phyloP scores from a whole-genome alignment of 2,329 filamentous ascomycete genomes.

The Colletotrichum endophyticum region DNA sequence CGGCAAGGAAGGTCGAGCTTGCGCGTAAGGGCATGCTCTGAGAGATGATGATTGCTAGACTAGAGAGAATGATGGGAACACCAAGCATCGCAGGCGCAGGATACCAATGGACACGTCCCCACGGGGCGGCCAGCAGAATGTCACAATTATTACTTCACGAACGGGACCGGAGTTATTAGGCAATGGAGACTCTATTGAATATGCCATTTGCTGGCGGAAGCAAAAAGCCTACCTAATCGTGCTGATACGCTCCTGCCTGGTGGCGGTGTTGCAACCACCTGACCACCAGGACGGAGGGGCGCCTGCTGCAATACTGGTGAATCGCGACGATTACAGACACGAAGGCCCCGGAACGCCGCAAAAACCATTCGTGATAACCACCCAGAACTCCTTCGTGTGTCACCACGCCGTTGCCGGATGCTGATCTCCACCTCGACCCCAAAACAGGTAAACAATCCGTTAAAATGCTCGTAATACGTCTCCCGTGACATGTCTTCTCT shows the following conservation, averaged over 20 bases:
- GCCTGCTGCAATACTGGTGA: conserved; percentile 7
- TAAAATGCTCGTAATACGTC: conserved; percentile 12
- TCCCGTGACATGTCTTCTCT: not conserved
- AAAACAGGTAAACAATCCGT: conserved; percentile 11
- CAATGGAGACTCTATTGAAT: conserved; percentile 16
- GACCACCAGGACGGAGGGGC: not conserved
- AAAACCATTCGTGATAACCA: conserved; percentile 21
- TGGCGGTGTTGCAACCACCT: not conserved
- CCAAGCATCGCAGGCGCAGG: conserved; percentile 1
- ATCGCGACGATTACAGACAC: conserved; percentile 6
- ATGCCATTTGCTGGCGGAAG: conserved; percentile 10
- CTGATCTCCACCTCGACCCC: conserved; percentile 19
- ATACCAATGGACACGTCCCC: not conserved
- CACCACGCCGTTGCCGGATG: conserved; percentile 22
- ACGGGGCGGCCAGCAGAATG: not conserved
- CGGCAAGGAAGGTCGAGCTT: conserved; percentile 77
- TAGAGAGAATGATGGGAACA: not conserved
- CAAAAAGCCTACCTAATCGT: conserved; percentile 19
- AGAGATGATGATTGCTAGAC: conserved; percentile 13
- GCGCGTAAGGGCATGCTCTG: conserved; percentile 79
- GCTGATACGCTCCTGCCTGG: conserved; percentile 1
- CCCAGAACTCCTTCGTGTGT: conserved; percentile 19
- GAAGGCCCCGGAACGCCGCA: conserved; percentile 20
- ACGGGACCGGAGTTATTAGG: not conserved
- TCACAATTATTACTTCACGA: not conserved